Percentiles rank a stretch among this genome's conserved stretches.
These are phyloP conservation scores for Azolla pinnata DNA, from an alignment of 75 land plant species.

Conservation along the genomic window DNA sequence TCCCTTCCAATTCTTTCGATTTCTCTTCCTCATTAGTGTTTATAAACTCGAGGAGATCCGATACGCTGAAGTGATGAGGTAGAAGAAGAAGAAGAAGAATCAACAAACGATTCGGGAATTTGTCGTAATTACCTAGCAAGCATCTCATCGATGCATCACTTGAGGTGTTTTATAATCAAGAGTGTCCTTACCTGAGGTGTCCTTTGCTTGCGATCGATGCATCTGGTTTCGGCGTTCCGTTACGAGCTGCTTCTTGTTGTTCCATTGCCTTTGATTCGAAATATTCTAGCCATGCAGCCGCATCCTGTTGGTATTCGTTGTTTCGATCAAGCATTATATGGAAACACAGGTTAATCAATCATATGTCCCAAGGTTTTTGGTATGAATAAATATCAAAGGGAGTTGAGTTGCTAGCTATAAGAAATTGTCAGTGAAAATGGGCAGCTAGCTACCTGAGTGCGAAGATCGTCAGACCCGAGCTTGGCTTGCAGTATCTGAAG, in stretches of 20 bases:
- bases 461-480: conserved; percentile 79
- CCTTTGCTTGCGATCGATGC: conserved; percentile 94
- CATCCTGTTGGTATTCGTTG: no score
- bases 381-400: no score
- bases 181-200: conserved; percentile 57
- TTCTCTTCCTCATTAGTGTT: conserved; percentile 44
- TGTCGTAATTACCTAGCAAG: background rate
- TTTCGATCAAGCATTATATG: background rate
- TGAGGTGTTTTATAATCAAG: no score
- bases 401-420: no score
- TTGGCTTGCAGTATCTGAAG: conserved; percentile 86
- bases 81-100: no score
- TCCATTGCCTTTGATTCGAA: conserved; percentile 87
- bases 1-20: conserved; percentile 35
- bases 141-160: no score
- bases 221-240: conserved; percentile 84
- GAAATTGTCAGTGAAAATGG: no score
- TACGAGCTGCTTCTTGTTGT: conserved; percentile 92
- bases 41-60: conserved; percentile 84
- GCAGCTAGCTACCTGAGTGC: conserved; percentile 96
- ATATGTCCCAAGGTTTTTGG: no score
- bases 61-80: conserved; percentile 71
- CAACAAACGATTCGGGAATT: background rate
- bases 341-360: background rate
- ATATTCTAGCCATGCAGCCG: conserved; percentile 95